Evolutionary conservation across 2,329 filamentous ascomycete species (phyloP).

Genomic region (Acrocalymma vagum): DNA sequence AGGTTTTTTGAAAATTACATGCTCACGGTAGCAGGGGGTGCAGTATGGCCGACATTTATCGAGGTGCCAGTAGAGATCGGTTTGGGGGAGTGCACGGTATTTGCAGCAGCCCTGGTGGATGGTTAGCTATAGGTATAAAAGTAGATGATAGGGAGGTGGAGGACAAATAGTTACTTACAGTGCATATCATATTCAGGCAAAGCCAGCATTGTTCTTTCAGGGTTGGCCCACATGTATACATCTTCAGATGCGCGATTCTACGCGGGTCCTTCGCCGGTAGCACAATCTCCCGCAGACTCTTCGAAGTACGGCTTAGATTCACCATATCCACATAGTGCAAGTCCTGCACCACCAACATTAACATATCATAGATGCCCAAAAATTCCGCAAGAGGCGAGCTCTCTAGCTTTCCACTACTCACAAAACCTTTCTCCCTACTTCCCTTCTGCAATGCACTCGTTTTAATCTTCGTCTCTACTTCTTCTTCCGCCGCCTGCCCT

Average conservation of each 20-base stretch:
- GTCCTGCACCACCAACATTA: slow-evolving; percentile 32
- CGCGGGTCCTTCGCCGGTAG: slow-evolving; percentile 26
- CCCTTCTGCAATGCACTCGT: slow-evolving; percentile 5
- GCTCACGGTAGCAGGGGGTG: slow-evolving; percentile 24
- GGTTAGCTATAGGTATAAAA: background rate
- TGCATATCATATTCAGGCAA: slow-evolving; percentile 31
- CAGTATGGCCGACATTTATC: slow-evolving; percentile 32
- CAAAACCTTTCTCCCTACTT: slow-evolving; percentile 1
- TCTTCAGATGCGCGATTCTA: slow-evolving; percentile 23
- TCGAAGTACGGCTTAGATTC: slow-evolving; percentile 32
- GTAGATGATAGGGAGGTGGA: background rate
- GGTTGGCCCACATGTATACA: slow-evolving; percentile 26
- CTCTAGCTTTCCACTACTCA: slow-evolving; percentile 8
- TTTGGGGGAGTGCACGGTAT: slow-evolving; percentile 11
- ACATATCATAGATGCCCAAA: slow-evolving; percentile 38
- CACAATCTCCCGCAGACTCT: slow-evolving; percentile 30
- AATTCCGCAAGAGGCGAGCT: slow-evolving; percentile 29
- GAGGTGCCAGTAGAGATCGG: slow-evolving; percentile 23
- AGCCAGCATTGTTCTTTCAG: slow-evolving; percentile 27
- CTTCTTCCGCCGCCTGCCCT: slow-evolving; percentile 17
- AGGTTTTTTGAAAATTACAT: slow-evolving; percentile 1
- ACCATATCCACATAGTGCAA: slow-evolving; percentile 37
- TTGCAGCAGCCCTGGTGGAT: slow-evolving; percentile 15
- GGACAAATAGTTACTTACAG: too few species aligned
- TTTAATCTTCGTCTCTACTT: slow-evolving; percentile 18